Evolutionary conservation across 306 rosid genomes (phyloP).

Genomic region (Dryas octopetala): DNA sequence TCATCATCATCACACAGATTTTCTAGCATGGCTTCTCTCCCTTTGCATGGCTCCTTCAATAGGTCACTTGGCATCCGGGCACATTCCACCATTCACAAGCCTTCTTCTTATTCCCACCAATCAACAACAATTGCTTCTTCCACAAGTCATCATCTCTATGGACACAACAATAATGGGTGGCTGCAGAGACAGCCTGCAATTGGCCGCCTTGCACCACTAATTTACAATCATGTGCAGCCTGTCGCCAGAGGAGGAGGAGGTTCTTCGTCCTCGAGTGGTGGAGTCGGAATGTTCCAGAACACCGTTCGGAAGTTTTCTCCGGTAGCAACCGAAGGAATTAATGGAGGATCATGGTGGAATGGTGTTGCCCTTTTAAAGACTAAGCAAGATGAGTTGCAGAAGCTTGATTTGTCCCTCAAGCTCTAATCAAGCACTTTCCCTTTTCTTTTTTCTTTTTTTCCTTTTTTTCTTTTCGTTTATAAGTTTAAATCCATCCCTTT

Average conservation of each 20-base stretch:
- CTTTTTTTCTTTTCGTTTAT: constrained; percentile 19
- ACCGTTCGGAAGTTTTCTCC: constrained; percentile 37
- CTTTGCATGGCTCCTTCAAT: constrained; percentile 72
- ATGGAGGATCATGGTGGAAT: constrained; percentile 51
- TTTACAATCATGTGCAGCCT: constrained; percentile 23
- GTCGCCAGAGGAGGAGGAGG: constrained; percentile 22
- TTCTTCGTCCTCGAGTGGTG: constrained; percentile 30
- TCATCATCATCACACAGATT: constrained; percentile 27
- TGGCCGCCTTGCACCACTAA: constrained; percentile 33
- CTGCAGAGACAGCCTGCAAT: constrained; percentile 38
- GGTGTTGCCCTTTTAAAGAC: constrained; percentile 37
- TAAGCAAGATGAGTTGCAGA: constrained; percentile 67
- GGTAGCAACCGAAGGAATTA: constrained; percentile 25
- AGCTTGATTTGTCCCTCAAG: constrained; percentile 93
- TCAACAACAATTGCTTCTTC: constrained; percentile 1
- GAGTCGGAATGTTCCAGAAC: constrained; percentile 42
- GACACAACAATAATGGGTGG: constrained; percentile 39
- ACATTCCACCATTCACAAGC: constrained; percentile 77
- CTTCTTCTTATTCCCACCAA: constrained; percentile 34
- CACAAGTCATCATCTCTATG: constrained; percentile 16
- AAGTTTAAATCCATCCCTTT: not conserved
- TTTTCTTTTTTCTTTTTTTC: constrained; percentile 1
- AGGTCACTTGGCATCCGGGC: constrained; percentile 80
- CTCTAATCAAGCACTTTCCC: constrained; percentile 44
- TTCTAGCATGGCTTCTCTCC: constrained; percentile 81